Conservation (phyloP, 1,284 basidiomycete species). For the Heliocybe sulcata region DNA sequence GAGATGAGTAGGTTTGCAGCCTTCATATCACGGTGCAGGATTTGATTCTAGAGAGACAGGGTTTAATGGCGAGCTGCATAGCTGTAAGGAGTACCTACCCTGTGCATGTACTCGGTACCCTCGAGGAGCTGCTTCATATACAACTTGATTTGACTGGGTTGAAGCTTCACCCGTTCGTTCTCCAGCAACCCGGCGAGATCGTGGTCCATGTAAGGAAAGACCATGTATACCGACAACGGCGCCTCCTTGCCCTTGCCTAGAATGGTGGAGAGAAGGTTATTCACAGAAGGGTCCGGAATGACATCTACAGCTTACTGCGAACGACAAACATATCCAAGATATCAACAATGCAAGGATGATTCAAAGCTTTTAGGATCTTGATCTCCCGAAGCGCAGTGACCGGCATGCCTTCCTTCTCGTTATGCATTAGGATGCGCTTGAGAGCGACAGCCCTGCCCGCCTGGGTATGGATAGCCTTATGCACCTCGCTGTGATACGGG, state of each 20-base stretch:
- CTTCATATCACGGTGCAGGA: slow-evolving; percentile 98
- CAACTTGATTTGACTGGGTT: slow-evolving; percentile 85
- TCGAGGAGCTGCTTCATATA: slow-evolving; percentile 95
- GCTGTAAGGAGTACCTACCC: slow-evolving; percentile 38
- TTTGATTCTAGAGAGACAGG: slow-evolving; percentile 64
- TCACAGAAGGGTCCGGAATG: not conserved
- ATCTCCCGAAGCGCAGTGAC: slow-evolving; percentile 98
- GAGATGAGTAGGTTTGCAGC: slow-evolving; percentile 95
- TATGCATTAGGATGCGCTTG: slow-evolving; percentile 94
- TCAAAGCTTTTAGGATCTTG: slow-evolving; percentile 88
- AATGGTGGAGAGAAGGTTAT: slow-evolving; percentile 2
- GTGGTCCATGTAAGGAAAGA: slow-evolving; percentile 99
- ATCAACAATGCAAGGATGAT: slow-evolving; percentile 82
- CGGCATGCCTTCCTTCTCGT: slow-evolving; percentile 93
- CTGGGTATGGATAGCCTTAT: slow-evolving; percentile 68
- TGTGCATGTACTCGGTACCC: slow-evolving; percentile 93
- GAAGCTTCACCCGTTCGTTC: slow-evolving; percentile 79
- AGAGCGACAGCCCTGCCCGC: slow-evolving; percentile 74
- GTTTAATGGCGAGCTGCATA: not conserved
- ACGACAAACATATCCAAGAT: slow-evolving; percentile 91
- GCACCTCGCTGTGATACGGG: slow-evolving; percentile 64
- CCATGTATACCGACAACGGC: slow-evolving; percentile 91
- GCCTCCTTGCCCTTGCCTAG: slow-evolving; percentile 53
- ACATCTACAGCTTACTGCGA: slow-evolving; percentile 38
- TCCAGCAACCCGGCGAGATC: slow-evolving; percentile 93